These are phyloP conservation scores for Candida koratica DNA, from an alignment of 805 yeast genomes.

Conservation along the genomic window DNA sequence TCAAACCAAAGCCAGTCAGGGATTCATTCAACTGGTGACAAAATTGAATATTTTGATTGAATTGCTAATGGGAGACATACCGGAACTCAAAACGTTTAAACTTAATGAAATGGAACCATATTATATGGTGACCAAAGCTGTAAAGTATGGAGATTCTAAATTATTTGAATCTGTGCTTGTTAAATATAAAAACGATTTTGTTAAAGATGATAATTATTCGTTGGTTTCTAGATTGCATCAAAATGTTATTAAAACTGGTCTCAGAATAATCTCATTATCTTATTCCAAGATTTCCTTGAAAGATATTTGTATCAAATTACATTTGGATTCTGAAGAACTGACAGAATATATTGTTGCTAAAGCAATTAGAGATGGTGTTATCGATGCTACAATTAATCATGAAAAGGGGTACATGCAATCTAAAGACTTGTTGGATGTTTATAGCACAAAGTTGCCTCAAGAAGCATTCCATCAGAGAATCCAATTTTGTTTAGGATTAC, in stretches of 20 bases:
- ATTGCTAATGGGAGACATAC: conserved; percentile 93
- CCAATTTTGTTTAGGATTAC: conserved; percentile 82
- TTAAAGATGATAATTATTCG: conserved; percentile 76
- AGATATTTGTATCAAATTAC: conserved; percentile 90
- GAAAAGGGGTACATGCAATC: conserved; percentile 89
- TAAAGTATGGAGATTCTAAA: conserved; percentile 83
- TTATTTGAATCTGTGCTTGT: conserved; percentile 69
- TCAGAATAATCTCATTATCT: conserved; percentile 84
- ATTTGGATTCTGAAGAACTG: conserved; percentile 88
- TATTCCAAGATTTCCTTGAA: conserved; percentile 87
- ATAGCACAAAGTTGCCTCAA: conserved; percentile 86
- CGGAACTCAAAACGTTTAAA: conserved; percentile 81
- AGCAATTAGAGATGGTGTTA: conserved; percentile 95
- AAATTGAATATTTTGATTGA: conserved; percentile 86
- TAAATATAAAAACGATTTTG: conserved; percentile 57
- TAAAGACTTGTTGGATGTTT: conserved; percentile 78
- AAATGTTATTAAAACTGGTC: conserved; percentile 96
- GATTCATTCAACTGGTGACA: conserved; percentile 85
- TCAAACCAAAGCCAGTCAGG: conserved; percentile 76
- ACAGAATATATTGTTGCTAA: conserved; percentile 97
- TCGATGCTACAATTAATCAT: conserved; percentile 91
- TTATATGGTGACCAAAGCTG: conserved; percentile 84
- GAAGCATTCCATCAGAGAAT: conserved; percentile 88
- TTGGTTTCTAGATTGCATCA: conserved; percentile 88
- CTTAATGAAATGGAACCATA: conserved; percentile 67